Evolutionary conservation across 1,139 yeast genomes (phyloP).

Genomic region (Geotrichum candidum): DNA sequence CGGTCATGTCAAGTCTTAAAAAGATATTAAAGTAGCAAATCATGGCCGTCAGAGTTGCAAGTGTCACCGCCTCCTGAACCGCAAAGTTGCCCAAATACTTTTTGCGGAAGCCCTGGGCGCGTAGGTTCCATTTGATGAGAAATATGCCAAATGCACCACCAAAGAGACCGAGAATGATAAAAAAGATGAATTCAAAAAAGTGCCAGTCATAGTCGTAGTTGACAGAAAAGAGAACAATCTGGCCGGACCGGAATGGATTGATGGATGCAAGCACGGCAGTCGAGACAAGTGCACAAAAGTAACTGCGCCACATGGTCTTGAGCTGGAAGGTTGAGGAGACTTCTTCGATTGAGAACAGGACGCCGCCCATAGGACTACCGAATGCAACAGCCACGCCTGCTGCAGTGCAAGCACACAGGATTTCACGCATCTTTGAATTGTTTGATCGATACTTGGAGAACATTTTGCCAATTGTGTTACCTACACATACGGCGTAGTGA

Average conservation of each 20-base stretch:
- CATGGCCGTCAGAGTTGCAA: conserved; percentile 66
- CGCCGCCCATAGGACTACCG: conserved; percentile 94
- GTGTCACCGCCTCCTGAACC: conserved; percentile 60
- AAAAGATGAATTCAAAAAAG: conserved; percentile 75
- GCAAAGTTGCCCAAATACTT: conserved; percentile 54
- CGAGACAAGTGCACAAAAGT: conserved; percentile 85
- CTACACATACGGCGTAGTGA: conserved; percentile 80
- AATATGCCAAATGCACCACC: conserved; percentile 89
- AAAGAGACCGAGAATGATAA: conserved; percentile 71
- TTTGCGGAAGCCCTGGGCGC: conserved; percentile 75
- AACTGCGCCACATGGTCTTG: conserved; percentile 83
- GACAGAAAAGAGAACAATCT: conserved; percentile 85
- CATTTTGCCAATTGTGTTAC: conserved; percentile 56
- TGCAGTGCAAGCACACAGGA: conserved; percentile 79
- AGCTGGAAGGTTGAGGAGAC: conserved; percentile 66
- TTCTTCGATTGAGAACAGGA: conserved; percentile 77
- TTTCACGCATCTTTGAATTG: conserved; percentile 44
- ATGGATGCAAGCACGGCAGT: conserved; percentile 65
- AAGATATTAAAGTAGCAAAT: conserved; percentile 81
- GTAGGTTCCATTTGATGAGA: conserved; percentile 71
- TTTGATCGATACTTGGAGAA: conserved; percentile 42
- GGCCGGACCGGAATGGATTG: conserved; percentile 93
- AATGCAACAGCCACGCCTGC: conserved; percentile 94
- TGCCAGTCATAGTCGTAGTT: conserved; percentile 83
- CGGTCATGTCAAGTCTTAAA: conserved; percentile 85